phyloP scores from a whole-genome alignment of 2,329 filamentous ascomycete species.

The Nemania diffusa region DNA sequence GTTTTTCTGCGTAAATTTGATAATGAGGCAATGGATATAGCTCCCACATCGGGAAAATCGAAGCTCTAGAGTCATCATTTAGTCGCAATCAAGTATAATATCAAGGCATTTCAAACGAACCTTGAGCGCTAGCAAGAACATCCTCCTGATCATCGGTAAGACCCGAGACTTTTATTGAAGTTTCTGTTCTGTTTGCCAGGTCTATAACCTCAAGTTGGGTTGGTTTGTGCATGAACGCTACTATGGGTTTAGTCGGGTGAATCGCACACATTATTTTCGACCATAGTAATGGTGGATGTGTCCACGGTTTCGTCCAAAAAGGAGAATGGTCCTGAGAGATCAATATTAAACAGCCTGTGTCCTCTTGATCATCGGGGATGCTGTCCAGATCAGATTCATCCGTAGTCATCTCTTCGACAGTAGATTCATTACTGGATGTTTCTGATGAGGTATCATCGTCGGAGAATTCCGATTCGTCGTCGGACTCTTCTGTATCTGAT shows the following conservation, averaged over 20 bases:
- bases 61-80: conserved; percentile 10
- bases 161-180: conserved; percentile 5
- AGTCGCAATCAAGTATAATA: neutral
- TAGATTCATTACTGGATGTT: conserved; percentile 8
- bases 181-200: conserved; percentile 8
- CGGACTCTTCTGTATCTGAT: conserved; percentile 13
- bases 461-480: conserved; percentile 19
- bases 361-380: neutral
- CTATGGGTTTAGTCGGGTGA: conserved; percentile 18
- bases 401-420: conserved; percentile 6
- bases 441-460: conserved; percentile 24
- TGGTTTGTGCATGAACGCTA: conserved; percentile 16
- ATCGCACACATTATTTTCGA: conserved; percentile 19
- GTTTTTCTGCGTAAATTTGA: conserved; percentile 11
- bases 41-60: conserved; percentile 22
- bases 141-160: neutral
- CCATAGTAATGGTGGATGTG: conserved; percentile 7
- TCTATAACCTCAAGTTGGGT: conserved; percentile 16
- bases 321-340: conserved; percentile 12
- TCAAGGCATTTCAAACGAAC: conserved; percentile 7
- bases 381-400: conserved; percentile 27
- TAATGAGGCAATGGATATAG: conserved; percentile 12
- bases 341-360: conserved; percentile 25
- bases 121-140: conserved; percentile 17
- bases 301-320: conserved; percentile 29